These are phyloP conservation scores for Datisca glomerata DNA, from an alignment of 306 rosid genomes.

Conservation along the genomic window DNA sequence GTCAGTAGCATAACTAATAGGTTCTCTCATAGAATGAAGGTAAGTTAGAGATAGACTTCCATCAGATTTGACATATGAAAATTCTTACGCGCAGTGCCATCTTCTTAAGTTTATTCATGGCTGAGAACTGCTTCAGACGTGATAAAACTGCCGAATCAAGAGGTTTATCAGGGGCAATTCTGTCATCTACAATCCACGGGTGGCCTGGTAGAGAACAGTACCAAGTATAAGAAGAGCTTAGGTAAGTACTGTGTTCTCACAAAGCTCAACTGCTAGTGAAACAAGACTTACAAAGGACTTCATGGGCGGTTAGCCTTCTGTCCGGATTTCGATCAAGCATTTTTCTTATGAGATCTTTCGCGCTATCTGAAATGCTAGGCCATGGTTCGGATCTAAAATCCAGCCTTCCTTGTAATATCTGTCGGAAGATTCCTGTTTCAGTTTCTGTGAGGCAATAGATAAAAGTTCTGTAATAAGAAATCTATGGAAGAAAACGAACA, in stretches of 20 bases:
- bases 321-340: neutral
- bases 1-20: too few species aligned
- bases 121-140: neutral
- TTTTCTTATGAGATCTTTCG: neutral
- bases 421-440: neutral
- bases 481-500: neutral
- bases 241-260: too few species aligned
- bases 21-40: too few species aligned
- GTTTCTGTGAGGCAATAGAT: neutral
- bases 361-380: neutral
- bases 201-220: neutral
- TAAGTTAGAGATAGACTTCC: too few species aligned
- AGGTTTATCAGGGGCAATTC: neutral
- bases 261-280: too few species aligned
- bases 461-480: neutral
- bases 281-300: neutral
- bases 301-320: neutral
- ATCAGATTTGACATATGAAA: neutral
- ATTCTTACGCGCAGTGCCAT: neutral
- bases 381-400: neutral
- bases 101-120: neutral
- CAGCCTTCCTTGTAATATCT: neutral
- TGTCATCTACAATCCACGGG: neutral
- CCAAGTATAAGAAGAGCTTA: neutral
- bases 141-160: neutral